Percentiles rank a stretch among this genome's conserved stretches.
Evolutionary conservation across 2,329 filamentous ascomycete genomes (phyloP).

Genomic region (Fusarium annulatum): DNA sequence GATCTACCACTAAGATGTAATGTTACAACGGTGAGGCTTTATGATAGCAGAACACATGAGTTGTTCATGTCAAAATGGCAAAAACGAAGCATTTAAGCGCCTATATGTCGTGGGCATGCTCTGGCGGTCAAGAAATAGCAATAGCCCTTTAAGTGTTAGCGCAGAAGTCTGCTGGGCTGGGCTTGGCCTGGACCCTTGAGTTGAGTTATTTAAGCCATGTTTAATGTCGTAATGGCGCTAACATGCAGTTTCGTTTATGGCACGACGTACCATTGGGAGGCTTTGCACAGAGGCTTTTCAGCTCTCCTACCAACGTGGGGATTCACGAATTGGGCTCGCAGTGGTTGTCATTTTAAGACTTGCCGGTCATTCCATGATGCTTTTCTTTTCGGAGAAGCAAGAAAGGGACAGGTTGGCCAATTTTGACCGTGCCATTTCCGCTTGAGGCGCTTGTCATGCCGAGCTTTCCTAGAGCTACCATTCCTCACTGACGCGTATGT

Average conservation of each 20-base stretch:
- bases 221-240: conserved; percentile 16
- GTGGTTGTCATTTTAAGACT: conserved; percentile 15
- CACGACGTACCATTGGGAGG: conserved; percentile 6
- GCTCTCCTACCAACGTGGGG: not conserved
- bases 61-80: not conserved
- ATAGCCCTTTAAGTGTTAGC: conserved; percentile 9
- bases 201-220: conserved; percentile 28
- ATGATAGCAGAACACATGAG: not conserved
- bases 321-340: conserved; percentile 12
- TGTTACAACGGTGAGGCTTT: not conserved
- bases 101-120: not conserved
- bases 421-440: conserved; percentile 28
- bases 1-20: conserved; percentile 4
- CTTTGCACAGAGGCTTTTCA: conserved; percentile 6
- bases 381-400: not conserved
- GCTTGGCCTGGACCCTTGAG: conserved; percentile 30
- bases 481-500: conserved; percentile 19
- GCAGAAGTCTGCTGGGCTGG: conserved; percentile 13
- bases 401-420: not conserved
- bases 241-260: conserved; percentile 1
- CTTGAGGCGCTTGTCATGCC: conserved; percentile 37
- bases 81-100: conserved; percentile 6
- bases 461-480: conserved; percentile 27
- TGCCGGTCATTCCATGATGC: not conserved
- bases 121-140: conserved; percentile 29